Evolutionary conservation across 176 grass and related monocot genomes (phyloP).

Genomic region (Aegilops sharonensis): DNA sequence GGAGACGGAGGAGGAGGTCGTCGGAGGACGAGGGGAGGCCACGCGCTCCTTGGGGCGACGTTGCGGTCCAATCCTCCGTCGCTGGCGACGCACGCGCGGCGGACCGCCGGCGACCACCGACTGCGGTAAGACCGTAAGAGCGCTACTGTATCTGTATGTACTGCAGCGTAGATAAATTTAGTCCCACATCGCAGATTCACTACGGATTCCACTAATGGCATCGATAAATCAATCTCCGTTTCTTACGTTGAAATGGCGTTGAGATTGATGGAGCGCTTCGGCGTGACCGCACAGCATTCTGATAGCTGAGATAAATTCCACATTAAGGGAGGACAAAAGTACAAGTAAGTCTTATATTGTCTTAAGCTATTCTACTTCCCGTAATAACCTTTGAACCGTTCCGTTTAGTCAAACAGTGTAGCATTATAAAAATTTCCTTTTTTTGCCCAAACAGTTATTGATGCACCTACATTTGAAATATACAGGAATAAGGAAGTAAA

Average conservation of each 20-base stretch:
- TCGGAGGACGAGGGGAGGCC: no score
- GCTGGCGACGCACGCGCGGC: no score
- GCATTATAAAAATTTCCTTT: background rate
- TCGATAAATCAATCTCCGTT: conserved; percentile 79
- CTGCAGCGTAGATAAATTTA: no score
- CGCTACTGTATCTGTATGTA: no score
- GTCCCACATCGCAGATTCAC: no score
- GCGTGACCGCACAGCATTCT: conserved; percentile 67
- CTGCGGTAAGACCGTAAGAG: no score
- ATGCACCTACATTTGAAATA: background rate
- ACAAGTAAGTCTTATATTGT: conserved; percentile 46
- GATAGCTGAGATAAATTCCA: conserved; percentile 88
- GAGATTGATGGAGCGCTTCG: conserved; percentile 84
- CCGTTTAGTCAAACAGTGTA: background rate
- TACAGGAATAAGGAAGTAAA: no score
- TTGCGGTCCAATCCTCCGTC: no score
- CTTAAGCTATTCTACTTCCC: background rate
- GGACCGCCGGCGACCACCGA: no score
- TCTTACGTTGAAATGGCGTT: conserved; percentile 87
- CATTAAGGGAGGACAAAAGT: conserved; percentile 80
- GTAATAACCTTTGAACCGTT: background rate
- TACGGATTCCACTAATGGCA: no score
- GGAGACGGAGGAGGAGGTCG: no score
- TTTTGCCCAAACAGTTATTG: background rate
- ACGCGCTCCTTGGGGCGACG: no score